Percentiles rank a stretch among this genome's conserved stretches.
These are phyloP conservation scores for Gliomastix tumulicola DNA, from an alignment of 2,329 filamentous ascomycete species.

Conservation along the genomic window DNA sequence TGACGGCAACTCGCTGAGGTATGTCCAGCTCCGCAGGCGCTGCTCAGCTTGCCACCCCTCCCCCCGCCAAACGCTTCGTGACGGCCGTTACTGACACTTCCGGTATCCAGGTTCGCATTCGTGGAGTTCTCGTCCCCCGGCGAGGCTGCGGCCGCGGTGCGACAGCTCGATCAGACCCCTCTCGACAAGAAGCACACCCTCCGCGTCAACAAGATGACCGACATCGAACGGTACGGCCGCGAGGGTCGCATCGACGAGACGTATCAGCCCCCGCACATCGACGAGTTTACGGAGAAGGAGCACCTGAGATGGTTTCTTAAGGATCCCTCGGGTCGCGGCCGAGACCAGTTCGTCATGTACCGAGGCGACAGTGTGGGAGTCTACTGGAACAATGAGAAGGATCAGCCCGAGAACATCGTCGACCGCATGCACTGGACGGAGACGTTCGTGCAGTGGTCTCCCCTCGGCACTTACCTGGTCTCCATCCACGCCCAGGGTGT, in stretches of 20 bases:
- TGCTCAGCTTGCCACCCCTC: too few relatives aligned
- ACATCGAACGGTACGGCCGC: conserved; percentile 91
- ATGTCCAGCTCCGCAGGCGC: too few relatives aligned
- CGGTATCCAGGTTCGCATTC: conserved; percentile 71
- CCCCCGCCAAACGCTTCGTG: too few relatives aligned
- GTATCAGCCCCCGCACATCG: conserved; percentile 74
- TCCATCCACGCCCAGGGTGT: conserved; percentile 95
- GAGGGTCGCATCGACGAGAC: conserved; percentile 91
- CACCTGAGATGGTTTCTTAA: conserved; percentile 91
- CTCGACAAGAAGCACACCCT: conserved; percentile 97
- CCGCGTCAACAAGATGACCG: conserved; percentile 94
- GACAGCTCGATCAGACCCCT: conserved; percentile 76
- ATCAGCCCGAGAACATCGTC: conserved; percentile 78
- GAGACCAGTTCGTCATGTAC: conserved; percentile 95
- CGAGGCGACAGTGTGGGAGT: conserved; percentile 87
- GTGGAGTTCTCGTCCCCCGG: conserved; percentile 90
- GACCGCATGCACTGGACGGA: conserved; percentile 97
- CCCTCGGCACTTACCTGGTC: conserved; percentile 85
- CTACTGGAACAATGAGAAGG: conserved; percentile 98
- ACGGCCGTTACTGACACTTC: conserved; percentile 7
- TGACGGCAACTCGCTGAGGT: conserved; percentile 81
- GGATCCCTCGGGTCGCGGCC: conserved; percentile 69
- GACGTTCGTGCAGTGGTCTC: conserved; percentile 97
- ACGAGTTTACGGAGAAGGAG: conserved; percentile 85
- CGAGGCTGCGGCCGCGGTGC: conserved; percentile 83